A percentile compares a stretch with the other conserved stretches of the same genome.
Evolutionary conservation across 306 rosid species (phyloP).

Genomic region (Alnus rubra): DNA sequence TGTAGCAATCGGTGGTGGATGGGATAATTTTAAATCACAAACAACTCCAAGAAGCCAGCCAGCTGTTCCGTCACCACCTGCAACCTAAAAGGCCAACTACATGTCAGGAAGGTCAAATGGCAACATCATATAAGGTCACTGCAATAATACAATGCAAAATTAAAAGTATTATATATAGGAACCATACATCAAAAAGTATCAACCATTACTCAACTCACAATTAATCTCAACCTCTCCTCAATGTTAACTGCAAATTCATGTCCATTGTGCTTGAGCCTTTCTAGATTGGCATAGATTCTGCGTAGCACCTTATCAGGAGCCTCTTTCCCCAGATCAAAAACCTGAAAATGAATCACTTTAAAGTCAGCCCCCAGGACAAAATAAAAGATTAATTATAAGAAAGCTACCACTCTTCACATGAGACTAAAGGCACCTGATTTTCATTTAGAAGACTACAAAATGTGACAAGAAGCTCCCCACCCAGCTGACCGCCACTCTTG

Average conservation of each 20-base stretch:
- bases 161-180: background rate
- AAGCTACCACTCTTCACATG: background rate
- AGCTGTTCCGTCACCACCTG: conserved; percentile 99
- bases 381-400: background rate
- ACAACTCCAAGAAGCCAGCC: conserved; percentile 99
- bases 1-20: conserved; percentile 84
- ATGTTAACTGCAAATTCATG: conserved; percentile 54
- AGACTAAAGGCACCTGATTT: conserved; percentile 53
- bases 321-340: conserved; percentile 83
- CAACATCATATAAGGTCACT: conserved; percentile 16
- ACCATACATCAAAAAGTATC: background rate
- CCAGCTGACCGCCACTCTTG: conserved; percentile 99
- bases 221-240: conserved; percentile 59
- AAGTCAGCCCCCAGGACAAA: conserved; percentile 25
- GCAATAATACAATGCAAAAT: background rate
- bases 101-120: conserved; percentile 23
- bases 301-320: conserved; percentile 73
- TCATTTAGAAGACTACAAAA: conserved; percentile 58
- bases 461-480: conserved; percentile 69
- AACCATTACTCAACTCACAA: conserved; percentile 58
- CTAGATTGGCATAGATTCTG: conserved; percentile 62
- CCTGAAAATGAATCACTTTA: conserved; percentile 44
- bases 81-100: conserved; percentile 57
- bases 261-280: conserved; percentile 51
- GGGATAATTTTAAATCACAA: conserved; percentile 83